Evolutionary conservation across 306 rosid genomes (phyloP).

Genomic region (Biancaea sappan): DNA sequence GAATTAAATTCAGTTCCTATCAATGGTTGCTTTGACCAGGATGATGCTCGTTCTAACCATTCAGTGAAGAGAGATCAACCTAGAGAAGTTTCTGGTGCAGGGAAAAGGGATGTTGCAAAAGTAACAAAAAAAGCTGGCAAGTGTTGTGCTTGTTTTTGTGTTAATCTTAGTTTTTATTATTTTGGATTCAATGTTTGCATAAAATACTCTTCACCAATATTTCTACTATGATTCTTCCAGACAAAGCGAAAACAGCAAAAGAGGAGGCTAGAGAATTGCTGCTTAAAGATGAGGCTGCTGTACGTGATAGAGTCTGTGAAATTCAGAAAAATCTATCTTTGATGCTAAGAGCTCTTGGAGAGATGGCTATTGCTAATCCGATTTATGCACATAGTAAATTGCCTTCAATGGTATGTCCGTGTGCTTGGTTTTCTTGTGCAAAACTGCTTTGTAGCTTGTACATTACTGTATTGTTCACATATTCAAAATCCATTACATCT

Average conservation of each 20-base stretch:
- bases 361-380: slow-evolving; percentile 83
- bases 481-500: not conserved
- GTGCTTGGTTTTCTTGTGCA: slow-evolving; percentile 8
- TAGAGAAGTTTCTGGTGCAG: slow-evolving; percentile 59
- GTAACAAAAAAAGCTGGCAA: slow-evolving; percentile 80
- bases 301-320: slow-evolving; percentile 69
- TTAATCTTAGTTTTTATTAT: slow-evolving; percentile 24
- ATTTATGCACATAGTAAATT: slow-evolving; percentile 90
- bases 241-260: slow-evolving; percentile 87
- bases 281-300: slow-evolving; percentile 81
- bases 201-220: not conserved
- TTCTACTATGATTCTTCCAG: slow-evolving; percentile 41
- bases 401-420: slow-evolving; percentile 75
- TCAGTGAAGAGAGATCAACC: slow-evolving; percentile 67
- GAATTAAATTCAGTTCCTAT: too few species aligned
- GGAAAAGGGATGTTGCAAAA: slow-evolving; percentile 76
- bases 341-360: slow-evolving; percentile 87
- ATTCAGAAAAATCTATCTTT: slow-evolving; percentile 66
- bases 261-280: slow-evolving; percentile 90
- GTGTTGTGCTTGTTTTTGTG: slow-evolving; percentile 37
- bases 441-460: not conserved
- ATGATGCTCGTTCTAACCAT: slow-evolving; percentile 59
- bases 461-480: not conserved
- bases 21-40: slow-evolving; percentile 55
- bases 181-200: not conserved